Evolutionary conservation across 2,329 filamentous ascomycete species (phyloP).

Genomic region (Penicillium expansum): DNA sequence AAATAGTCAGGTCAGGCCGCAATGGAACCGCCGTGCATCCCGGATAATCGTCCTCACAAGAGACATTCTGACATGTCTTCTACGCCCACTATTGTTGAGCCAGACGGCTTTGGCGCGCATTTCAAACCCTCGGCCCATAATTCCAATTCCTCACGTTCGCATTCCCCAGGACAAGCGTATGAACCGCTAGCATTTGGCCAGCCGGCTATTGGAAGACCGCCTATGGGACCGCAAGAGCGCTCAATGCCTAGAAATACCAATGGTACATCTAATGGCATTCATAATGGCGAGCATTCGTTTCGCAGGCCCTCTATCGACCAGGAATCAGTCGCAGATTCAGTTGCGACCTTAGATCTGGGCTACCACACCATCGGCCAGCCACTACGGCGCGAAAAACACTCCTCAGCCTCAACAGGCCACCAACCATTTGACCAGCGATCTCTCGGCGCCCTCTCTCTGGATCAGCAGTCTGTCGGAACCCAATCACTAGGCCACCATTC

Average conservation of each 20-base stretch:
- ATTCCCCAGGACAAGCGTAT: neutral
- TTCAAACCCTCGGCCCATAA: neutral
- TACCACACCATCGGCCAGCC: neutral
- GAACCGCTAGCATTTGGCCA: neutral
- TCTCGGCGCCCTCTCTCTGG: neutral
- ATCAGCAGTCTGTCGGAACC: neutral
- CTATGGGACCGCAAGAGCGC: neutral
- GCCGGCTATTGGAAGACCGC: slow-evolving; percentile 3
- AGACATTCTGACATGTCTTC: slow-evolving; percentile 6
- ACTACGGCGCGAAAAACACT: neutral
- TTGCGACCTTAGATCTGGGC: neutral
- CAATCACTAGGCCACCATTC: slow-evolving; percentile 2
- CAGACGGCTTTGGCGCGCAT: neutral
- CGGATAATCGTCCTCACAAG: slow-evolving; percentile 17
- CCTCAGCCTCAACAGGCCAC: neutral
- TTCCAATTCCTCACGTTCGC: neutral
- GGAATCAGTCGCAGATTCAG: neutral
- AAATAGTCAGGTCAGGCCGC: neutral
- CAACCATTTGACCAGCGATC: neutral
- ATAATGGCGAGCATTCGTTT: neutral
- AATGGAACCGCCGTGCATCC: slow-evolving; percentile 21
- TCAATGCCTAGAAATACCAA: neutral
- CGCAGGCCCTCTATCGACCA: neutral
- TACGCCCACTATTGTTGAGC: slow-evolving; percentile 15
- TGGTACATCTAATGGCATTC: neutral